A percentile compares a stretch with the other conserved stretches of the same genome.
Evolutionary conservation across 1,284 basidiomycete genomes (phyloP).

Genomic region (Ustilago tritici): DNA sequence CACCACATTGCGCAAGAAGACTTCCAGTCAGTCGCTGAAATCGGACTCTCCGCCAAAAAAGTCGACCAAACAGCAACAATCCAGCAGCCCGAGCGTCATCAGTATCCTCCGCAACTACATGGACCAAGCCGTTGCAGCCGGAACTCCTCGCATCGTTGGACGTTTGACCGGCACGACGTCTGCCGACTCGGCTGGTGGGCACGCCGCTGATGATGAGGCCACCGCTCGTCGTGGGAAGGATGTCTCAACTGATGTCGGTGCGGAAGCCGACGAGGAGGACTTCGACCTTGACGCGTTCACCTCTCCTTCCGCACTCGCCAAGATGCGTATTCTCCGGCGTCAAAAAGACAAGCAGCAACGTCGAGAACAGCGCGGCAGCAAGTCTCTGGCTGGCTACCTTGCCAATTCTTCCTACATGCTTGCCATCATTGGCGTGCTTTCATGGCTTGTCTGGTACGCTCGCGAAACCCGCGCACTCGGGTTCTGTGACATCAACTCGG

Average conservation of each 20-base stretch:
- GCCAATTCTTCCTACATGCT: slow-evolving; percentile 9
- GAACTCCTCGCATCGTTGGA: slow-evolving; percentile 48
- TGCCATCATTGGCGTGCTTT: slow-evolving; percentile 16
- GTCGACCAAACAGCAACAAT: background rate
- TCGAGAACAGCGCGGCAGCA: slow-evolving; percentile 3
- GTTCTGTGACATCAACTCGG: slow-evolving; percentile 56
- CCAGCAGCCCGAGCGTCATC: slow-evolving; percentile 14
- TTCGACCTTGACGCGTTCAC: slow-evolving; percentile 32
- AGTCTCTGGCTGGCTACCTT: slow-evolving; percentile 20
- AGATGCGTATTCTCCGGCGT: slow-evolving; percentile 35
- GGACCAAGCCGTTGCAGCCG: slow-evolving; percentile 44
- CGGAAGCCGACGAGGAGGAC: slow-evolving; percentile 24
- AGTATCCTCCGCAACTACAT: slow-evolving; percentile 49
- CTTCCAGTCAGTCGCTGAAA: slow-evolving; percentile 16
- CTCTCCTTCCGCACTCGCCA: slow-evolving; percentile 41
- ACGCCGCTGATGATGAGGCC: slow-evolving; percentile 37
- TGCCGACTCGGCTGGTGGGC: slow-evolving; percentile 18
- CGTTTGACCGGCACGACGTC: slow-evolving; percentile 25
- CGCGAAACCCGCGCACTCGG: slow-evolving; percentile 55
- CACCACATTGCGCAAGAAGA: slow-evolving; percentile 33
- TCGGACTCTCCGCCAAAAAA: slow-evolving; percentile 15
- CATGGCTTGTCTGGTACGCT: slow-evolving; percentile 57
- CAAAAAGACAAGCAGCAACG: slow-evolving; percentile 36
- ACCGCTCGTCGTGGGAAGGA: background rate
- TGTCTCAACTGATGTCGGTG: slow-evolving; percentile 5